A percentile compares a stretch with the other conserved stretches of the same genome.
phyloP scores from a whole-genome alignment of 2,329 filamentous ascomycete genomes.

The Sphaerulina vaccinii region DNA sequence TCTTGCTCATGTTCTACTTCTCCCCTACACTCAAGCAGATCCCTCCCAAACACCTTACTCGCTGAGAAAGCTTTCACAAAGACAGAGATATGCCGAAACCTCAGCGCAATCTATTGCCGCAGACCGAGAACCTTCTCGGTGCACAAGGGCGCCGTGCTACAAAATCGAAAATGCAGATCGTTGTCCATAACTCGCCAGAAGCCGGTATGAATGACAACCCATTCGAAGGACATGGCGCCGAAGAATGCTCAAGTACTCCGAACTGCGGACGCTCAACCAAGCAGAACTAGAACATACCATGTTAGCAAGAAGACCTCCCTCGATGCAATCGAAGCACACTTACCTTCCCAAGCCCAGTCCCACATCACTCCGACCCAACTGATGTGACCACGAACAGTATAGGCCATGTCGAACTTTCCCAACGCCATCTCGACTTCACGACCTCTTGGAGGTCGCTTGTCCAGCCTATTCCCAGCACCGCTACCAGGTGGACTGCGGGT shows the following conservation, averaged over 20 bases:
- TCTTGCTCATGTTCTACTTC: too few relatives aligned
- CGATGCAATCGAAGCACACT: constrained; percentile 32
- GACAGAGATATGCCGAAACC: constrained; percentile 2
- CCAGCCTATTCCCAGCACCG: constrained; percentile 7
- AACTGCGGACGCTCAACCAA: background rate
- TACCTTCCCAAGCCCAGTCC: constrained; percentile 72
- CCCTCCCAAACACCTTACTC: constrained; percentile 2
- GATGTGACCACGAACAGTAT: constrained; percentile 63
- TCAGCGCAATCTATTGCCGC: background rate
- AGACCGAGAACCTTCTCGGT: background rate
- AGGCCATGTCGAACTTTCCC: constrained; percentile 43
- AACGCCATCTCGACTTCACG: constrained; percentile 10
- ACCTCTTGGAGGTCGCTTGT: constrained; percentile 1
- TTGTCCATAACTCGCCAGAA: background rate
- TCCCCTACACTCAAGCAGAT: too few relatives aligned
- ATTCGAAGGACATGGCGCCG: background rate
- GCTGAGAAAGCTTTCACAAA: constrained; percentile 7
- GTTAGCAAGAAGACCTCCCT: background rate
- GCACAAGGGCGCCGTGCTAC: background rate
- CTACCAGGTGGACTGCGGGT: constrained; percentile 9
- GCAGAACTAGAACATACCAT: constrained; percentile 9
- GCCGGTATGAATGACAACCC: background rate
- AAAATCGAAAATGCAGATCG: background rate
- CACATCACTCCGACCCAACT: constrained; percentile 73
- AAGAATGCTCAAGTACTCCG: background rate